Conservation (phyloP, 2,329 filamentous ascomycete genomes). For the Allantophomopsis lycopodina region DNA sequence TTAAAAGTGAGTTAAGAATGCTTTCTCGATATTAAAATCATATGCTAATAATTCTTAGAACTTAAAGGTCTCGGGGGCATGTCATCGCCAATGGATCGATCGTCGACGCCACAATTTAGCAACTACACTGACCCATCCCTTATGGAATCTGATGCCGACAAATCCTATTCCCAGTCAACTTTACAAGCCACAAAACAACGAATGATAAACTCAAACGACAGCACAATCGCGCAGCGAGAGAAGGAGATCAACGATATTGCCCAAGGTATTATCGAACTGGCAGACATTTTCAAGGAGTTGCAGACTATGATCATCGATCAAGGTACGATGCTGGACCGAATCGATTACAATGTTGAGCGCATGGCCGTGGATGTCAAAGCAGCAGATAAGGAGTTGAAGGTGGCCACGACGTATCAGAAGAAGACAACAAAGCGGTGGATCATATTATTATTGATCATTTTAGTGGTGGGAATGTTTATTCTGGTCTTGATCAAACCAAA, state of each 20-base stretch:
- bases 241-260: conserved; percentile 96
- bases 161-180: conserved; percentile 80
- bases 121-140: conserved; percentile 74
- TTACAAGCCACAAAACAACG: conserved; percentile 61
- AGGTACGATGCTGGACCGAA: conserved; percentile 81
- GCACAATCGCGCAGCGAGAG: conserved; percentile 80
- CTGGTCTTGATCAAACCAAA: conserved; percentile 57
- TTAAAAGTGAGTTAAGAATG: conserved; percentile 57
- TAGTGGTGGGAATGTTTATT: conserved; percentile 81
- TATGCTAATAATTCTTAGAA: conserved; percentile 32
- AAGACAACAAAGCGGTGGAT: conserved; percentile 84
- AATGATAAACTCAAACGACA: conserved; percentile 62
- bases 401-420: conserved; percentile 80
- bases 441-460: conserved; percentile 72
- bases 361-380: conserved; percentile 91
- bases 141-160: conserved; percentile 86
- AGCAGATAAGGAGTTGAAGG: conserved; percentile 81
- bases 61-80: conserved; percentile 59
- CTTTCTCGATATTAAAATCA: neutral
- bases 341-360: conserved; percentile 95
- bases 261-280: conserved; percentile 92
- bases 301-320: conserved; percentile 93
- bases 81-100: conserved; percentile 37
- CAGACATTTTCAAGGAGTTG: conserved; percentile 91
- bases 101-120: conserved; percentile 32